These are phyloP conservation scores for Termitomyces sp. DNA, from an alignment of 768 basidiomycete species.

Conservation along the genomic window DNA sequence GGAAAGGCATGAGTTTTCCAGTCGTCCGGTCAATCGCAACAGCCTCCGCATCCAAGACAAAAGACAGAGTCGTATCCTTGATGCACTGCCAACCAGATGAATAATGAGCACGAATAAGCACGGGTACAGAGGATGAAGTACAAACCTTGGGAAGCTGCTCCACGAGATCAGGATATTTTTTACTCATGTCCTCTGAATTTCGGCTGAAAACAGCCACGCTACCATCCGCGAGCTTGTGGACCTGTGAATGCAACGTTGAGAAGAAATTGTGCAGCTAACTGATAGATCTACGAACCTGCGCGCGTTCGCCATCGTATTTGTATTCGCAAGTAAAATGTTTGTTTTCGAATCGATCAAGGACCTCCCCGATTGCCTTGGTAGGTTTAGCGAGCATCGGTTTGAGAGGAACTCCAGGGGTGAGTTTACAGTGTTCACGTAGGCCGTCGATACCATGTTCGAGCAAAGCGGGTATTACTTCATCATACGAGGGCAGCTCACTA, in stretches of 20 bases:
- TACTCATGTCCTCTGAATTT: conserved; percentile 99
- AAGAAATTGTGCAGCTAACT: not conserved
- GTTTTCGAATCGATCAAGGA: conserved; percentile 93
- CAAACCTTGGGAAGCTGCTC: conserved; percentile 82
- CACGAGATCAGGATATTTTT: conserved; percentile 98
- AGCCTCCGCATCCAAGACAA: conserved; percentile 94
- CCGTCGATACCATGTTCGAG: conserved; percentile 70
- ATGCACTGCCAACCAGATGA: conserved; percentile 54
- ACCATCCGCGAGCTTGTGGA: conserved; percentile 81
- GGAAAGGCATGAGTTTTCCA: conserved; percentile 92
- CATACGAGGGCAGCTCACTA: conserved; percentile 92
- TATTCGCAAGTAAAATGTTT: conserved; percentile 98
- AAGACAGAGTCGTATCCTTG: conserved; percentile 76
- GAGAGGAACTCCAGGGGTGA: conserved; percentile 92
- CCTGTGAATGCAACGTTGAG: conserved; percentile 31
- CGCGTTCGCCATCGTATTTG: conserved; percentile 98
- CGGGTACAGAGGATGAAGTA: conserved; percentile 9
- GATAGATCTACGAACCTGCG: conserved; percentile 50
- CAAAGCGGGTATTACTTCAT: conserved; percentile 86
- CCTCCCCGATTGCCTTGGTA: conserved; percentile 97
- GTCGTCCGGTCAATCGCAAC: conserved; percentile 89
- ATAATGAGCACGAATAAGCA: conserved; percentile 3
- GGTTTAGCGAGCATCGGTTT: conserved; percentile 99
- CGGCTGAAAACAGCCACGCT: conserved; percentile 89
- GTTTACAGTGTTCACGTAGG: conserved; percentile 71